Evolutionary conservation across 2,329 filamentous ascomycete species (phyloP), one percentile per base, ranked within the genome.

Genomic region (Cladorrhinum sp.): DNA sequence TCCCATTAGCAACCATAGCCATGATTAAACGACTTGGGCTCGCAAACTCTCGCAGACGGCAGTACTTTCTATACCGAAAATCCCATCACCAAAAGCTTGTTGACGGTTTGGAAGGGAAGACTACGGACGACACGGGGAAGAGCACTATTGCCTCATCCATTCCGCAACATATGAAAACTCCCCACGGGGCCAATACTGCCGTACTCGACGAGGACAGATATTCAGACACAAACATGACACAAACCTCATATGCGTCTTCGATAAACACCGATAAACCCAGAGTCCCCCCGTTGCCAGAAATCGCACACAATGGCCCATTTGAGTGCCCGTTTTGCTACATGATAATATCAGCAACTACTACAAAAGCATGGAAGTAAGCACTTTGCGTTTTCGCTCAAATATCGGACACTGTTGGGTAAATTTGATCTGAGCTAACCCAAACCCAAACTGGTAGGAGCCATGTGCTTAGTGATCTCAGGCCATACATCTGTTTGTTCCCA

Each of bases 241-340:
- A 63, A 14, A 62, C 58, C 2, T 60, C 57, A 1, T 51, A 52
- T 46, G 54, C 39, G 1, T 30, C 48, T 14, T 55, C 54, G 18
- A n/a, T 57, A 3, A 28, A 30, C 12, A 51, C 30, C 9, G 33
- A 57, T 0, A 55, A 39, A 16, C 42, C 42, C 0, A 61, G 49
- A 12, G n/a, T 65, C 1, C 58, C 58, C 0, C 49, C 63, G 2
- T n/a, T 63, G 18, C 63, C 60, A 16, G 39, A 36, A 14, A 55
- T 42, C 7, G 46, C 60, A 16, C 2, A 9, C 8, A 16, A 55
- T 1, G 33, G 58, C 1, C 56, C 63, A 39, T 61, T 65, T 7
- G 63, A 63, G 48, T 65, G 61, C 16, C 63, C 61, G 1, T 61
- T 58, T 8, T 63, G 63, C 28, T 61, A 57, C 18, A 42, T 46